Conservation (phyloP, 2,329 filamentous ascomycete species). For the Ramichloridium luteum region DNA sequence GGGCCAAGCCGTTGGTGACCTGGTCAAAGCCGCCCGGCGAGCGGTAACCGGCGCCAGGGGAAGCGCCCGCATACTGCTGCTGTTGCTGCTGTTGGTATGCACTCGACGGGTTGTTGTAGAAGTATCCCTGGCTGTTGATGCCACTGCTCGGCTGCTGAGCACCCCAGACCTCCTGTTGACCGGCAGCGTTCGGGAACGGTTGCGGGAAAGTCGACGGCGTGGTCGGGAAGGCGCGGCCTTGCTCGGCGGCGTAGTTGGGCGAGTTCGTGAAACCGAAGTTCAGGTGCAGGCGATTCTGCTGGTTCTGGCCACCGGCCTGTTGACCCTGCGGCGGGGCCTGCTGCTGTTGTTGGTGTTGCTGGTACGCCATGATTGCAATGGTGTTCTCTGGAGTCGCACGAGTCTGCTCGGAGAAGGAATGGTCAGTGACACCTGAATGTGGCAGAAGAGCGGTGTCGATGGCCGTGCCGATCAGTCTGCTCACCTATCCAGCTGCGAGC, state of each 20-base stretch:
- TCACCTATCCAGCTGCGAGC: no score
- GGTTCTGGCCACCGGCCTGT: conserved; percentile 20
- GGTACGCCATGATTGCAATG: conserved; percentile 1
- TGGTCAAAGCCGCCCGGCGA: conserved; percentile 57
- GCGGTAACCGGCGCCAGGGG: conserved; percentile 42
- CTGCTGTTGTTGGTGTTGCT: conserved; percentile 9
- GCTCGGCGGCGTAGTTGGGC: conserved; percentile 32
- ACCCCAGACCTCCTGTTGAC: conserved; percentile 50
- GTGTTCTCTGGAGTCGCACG: no score
- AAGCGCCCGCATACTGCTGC: conserved; percentile 28
- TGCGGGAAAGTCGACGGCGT: conserved; percentile 95
- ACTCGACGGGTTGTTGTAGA: conserved; percentile 36
- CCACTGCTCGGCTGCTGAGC: conserved; percentile 32
- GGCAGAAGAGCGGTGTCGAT: no score
- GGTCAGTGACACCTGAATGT: no score
- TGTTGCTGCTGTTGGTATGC: conserved; percentile 32
- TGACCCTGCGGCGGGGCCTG: conserved; percentile 15
- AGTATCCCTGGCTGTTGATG: conserved; percentile 36
- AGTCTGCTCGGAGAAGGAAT: no score
- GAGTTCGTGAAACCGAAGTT: conserved; percentile 38
- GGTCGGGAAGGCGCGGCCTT: conserved; percentile 42
- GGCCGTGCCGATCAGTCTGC: no score
- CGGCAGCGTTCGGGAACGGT: conserved; percentile 52
- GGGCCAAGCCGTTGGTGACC: conserved; percentile 78
- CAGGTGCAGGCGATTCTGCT: conserved; percentile 37